Evolutionary conservation across 179 eudicot species (phyloP).

Genomic region (Vitellaria paradoxa): DNA sequence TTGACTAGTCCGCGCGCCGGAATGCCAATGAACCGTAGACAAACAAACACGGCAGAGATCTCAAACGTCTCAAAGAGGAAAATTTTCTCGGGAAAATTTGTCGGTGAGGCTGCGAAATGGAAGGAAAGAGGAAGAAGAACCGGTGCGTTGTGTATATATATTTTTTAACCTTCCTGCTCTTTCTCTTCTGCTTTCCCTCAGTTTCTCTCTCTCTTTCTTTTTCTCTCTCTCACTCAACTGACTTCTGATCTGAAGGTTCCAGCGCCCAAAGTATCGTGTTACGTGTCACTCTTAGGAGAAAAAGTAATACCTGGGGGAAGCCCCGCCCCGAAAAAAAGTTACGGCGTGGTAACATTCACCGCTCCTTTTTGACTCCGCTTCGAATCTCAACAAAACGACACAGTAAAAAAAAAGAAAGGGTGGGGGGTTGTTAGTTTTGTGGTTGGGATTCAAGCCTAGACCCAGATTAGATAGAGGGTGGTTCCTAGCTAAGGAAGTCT

Average conservation of each 20-base stretch:
- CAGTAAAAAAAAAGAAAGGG: background rate
- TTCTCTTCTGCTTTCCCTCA: background rate
- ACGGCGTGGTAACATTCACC: constrained; percentile 10
- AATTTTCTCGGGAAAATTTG: constrained; percentile 11
- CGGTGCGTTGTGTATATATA: no score
- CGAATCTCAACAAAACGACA: background rate
- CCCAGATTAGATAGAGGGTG: no score
- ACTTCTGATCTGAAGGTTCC: constrained; percentile 15
- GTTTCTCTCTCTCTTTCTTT: background rate
- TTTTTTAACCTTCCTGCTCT: background rate
- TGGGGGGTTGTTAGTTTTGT: background rate
- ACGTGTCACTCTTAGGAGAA: background rate
- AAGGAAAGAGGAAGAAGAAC: background rate
- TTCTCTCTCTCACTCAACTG: constrained; percentile 8
- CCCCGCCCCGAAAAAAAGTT: background rate
- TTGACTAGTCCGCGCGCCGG: background rate
- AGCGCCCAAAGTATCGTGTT: constrained; percentile 3
- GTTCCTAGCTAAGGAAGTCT: no score
- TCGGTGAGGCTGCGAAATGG: background rate
- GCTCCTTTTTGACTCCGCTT: background rate
- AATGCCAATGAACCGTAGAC: background rate
- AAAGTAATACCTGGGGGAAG: background rate
- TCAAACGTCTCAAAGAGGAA: background rate
- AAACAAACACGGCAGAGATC: background rate
- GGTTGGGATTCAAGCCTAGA: no score